phyloP scores from a whole-genome alignment of 805 yeast species.

The Saccharomycopsis microspora region DNA sequence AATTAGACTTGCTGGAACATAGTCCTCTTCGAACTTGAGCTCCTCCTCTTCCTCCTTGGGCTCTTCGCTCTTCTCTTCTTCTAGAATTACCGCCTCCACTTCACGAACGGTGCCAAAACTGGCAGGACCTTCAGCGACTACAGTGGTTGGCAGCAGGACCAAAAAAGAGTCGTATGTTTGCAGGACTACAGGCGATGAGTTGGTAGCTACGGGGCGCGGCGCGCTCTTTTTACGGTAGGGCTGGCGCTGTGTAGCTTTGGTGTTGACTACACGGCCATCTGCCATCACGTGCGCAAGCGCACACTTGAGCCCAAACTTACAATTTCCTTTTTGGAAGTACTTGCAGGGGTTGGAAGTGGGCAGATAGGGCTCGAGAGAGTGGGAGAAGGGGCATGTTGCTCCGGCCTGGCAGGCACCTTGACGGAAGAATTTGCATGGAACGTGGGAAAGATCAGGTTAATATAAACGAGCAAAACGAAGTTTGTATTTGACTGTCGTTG shows the following conservation, averaged over 20 bases:
- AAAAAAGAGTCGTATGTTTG: background rate
- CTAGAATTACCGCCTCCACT: background rate
- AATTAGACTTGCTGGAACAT: conserved; percentile 70
- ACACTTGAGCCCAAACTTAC: conserved; percentile 90
- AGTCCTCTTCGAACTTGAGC: conserved; percentile 48
- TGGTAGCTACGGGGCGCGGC: background rate
- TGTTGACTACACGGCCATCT: conserved; percentile 75
- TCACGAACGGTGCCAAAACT: background rate
- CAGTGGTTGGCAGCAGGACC: background rate
- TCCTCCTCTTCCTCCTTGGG: conserved; percentile 29
- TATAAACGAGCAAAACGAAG: background rate
- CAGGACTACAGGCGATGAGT: no score
- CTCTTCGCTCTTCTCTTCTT: background rate
- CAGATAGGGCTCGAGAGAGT: conserved; percentile 44
- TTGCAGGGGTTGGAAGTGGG: conserved; percentile 63
- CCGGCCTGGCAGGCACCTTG: conserved; percentile 98
- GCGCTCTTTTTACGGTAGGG: background rate
- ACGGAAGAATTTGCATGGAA: conserved; percentile 87
- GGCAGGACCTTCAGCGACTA: background rate
- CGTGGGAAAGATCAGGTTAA: conserved; percentile 63
- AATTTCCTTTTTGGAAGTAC: conserved; percentile 92
- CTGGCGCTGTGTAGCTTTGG: conserved; percentile 23
- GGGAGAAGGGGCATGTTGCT: conserved; percentile 81
- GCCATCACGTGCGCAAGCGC: conserved; percentile 88
- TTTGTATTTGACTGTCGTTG: background rate